phyloP scores from a whole-genome alignment of 2,329 filamentous ascomycete species.

The Beauveria pseudobassiana region DNA sequence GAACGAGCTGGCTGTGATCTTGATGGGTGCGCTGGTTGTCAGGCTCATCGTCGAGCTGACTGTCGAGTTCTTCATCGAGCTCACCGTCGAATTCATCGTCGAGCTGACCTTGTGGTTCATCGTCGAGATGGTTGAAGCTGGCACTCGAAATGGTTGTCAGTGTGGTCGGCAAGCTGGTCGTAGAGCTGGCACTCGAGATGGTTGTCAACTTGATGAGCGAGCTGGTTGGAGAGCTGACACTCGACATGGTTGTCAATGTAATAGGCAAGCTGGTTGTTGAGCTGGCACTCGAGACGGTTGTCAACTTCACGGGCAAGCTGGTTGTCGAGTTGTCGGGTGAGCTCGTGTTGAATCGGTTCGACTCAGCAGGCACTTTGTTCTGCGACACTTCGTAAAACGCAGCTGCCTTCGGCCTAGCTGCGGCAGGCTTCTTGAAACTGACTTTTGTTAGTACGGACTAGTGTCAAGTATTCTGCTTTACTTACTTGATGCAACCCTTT shows the following conservation, averaged over 20 bases:
- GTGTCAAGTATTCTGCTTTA: not conserved
- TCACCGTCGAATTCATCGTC: not conserved
- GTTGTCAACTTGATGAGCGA: not conserved
- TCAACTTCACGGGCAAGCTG: not conserved
- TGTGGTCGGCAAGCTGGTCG: not conserved
- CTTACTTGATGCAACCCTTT: constrained; percentile 19
- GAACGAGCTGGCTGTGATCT: too few relatives aligned
- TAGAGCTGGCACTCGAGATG: not conserved
- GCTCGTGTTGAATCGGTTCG: not conserved
- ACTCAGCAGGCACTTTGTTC: not conserved
- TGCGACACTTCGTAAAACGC: not conserved
- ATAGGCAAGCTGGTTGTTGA: too few relatives aligned
- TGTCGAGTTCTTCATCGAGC: not conserved
- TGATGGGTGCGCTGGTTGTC: too few relatives aligned
- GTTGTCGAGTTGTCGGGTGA: not conserved
- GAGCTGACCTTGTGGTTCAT: too few relatives aligned
- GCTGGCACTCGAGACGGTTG: too few relatives aligned
- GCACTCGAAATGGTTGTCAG: too few relatives aligned
- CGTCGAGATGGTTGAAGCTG: not conserved
- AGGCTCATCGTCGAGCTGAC: too few relatives aligned
- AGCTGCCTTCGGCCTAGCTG: not conserved
- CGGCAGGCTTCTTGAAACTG: not conserved
- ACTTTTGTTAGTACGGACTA: not conserved
- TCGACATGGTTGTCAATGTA: not conserved
- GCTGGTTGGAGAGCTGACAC: not conserved